Evolutionary conservation across 805 yeast genomes (phyloP).

Genomic region (Candida easanensis): DNA sequence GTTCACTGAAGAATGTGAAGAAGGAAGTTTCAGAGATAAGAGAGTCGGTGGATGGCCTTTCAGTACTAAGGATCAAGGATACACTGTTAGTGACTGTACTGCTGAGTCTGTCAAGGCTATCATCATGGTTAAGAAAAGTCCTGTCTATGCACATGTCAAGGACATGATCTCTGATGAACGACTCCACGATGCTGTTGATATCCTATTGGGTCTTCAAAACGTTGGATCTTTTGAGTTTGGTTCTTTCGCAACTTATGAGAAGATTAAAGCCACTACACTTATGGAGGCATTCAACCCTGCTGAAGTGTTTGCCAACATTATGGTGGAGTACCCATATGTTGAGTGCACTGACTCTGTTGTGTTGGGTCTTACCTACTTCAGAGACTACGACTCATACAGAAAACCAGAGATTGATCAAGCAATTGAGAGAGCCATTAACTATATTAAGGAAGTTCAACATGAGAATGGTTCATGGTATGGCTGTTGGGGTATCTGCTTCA

Average conservation of each 20-base stretch:
- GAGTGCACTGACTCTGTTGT: conserved; percentile 97
- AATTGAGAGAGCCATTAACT: conserved; percentile 69
- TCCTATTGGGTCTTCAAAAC: conserved; percentile 75
- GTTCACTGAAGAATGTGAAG: conserved; percentile 74
- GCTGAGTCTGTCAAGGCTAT: conserved; percentile 95
- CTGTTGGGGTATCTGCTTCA: conserved; percentile 95
- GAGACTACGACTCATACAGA: conserved; percentile 62
- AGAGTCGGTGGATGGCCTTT: conserved; percentile 95
- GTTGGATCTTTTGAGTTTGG: conserved; percentile 78
- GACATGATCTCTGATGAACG: conserved; percentile 52
- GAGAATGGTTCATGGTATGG: conserved; percentile 97
- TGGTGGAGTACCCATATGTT: conserved; percentile 98
- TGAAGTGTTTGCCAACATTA: conserved; percentile 95
- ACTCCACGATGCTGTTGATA: conserved; percentile 70
- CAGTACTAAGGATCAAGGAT: conserved; percentile 93
- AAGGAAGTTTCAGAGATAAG: conserved; percentile 77
- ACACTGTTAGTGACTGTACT: conserved; percentile 94
- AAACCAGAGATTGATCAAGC: conserved; percentile 63
- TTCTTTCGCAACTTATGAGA: conserved; percentile 89
- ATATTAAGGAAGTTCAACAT: conserved; percentile 65
- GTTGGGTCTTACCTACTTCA: conserved; percentile 79
- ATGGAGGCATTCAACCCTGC: conserved; percentile 89
- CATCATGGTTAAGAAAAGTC: conserved; percentile 78
- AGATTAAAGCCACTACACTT: conserved; percentile 73
- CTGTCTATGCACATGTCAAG: conserved; percentile 44